These are phyloP conservation scores for Mycena venus DNA, from an alignment of 768 basidiomycete species.

Conservation along the genomic window DNA sequence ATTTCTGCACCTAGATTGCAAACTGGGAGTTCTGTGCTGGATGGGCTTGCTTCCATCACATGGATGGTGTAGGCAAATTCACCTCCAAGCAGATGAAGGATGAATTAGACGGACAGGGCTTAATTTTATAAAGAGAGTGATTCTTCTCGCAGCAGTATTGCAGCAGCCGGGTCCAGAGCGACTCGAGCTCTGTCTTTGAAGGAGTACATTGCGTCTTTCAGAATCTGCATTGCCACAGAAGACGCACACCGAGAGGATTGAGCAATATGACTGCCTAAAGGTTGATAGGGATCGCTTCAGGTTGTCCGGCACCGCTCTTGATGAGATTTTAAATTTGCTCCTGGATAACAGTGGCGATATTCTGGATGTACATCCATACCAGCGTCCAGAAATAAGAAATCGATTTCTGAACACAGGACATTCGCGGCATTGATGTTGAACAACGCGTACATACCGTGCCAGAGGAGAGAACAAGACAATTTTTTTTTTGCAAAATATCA, in stretches of 20 bases:
- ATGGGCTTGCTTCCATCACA: too few species aligned
- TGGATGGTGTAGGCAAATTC: too few species aligned
- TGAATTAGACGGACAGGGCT: too few species aligned
- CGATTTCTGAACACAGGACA: not conserved
- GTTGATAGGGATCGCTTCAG: conserved; percentile 37
- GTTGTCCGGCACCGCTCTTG: conserved; percentile 10
- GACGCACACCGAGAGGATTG: conserved; percentile 31
- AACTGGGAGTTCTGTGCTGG: too few species aligned
- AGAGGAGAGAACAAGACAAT: conserved; percentile 36
- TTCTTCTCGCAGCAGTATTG: conserved; percentile 41
- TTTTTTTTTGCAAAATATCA: conserved; percentile 46
- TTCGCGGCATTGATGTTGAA: not conserved
- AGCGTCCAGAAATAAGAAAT: conserved; percentile 40
- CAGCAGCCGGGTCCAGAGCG: conserved; percentile 41
- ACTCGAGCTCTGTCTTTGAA: conserved; percentile 31
- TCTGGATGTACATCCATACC: conserved; percentile 46
- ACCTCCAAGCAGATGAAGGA: too few species aligned
- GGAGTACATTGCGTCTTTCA: not conserved
- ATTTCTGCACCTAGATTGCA: too few species aligned
- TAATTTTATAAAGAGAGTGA: too few species aligned
- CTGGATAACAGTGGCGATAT: conserved; percentile 48
- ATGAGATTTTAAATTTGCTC: conserved; percentile 43
- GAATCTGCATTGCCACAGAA: not conserved
- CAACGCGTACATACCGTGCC: not conserved
- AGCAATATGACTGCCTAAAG: conserved; percentile 43